A percentile compares a stretch with the other conserved stretches of the same genome.
Evolutionary conservation across 352 stramenopile species (phyloP).

Genomic region (Phytophthora pini): DNA sequence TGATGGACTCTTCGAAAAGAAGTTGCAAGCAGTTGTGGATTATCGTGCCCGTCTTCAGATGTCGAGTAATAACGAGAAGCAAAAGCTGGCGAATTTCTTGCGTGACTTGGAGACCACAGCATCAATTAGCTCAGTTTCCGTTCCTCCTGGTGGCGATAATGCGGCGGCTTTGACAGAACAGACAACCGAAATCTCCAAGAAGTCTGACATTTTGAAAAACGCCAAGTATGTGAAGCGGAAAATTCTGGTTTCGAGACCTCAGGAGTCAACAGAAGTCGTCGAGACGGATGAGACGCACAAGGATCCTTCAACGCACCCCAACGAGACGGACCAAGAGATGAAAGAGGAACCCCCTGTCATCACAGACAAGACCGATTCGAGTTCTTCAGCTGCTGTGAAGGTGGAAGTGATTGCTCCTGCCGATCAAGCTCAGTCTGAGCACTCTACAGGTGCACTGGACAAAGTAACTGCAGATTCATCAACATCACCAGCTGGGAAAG

Average conservation of each 20-base stretch:
- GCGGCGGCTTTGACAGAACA: slow-evolving; percentile 5
- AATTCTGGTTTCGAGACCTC: slow-evolving; percentile 35
- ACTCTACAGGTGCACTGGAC: background rate
- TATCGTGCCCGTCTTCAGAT: slow-evolving; percentile 77
- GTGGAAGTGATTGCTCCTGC: slow-evolving; percentile 22
- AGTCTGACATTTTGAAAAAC: slow-evolving; percentile 23
- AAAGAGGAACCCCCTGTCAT: slow-evolving; percentile 23
- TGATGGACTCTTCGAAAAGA: slow-evolving; percentile 57
- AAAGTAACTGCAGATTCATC: slow-evolving; percentile 5
- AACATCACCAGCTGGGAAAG: slow-evolving; percentile 6
- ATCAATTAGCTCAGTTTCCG: background rate
- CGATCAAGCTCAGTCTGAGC: slow-evolving; percentile 7
- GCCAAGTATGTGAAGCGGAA: slow-evolving; percentile 65
- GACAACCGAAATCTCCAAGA: slow-evolving; percentile 1
- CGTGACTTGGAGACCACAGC: slow-evolving; percentile 39
- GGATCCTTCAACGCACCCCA: slow-evolving; percentile 1
- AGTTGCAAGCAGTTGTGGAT: slow-evolving; percentile 76
- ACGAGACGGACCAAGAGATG: slow-evolving; percentile 24
- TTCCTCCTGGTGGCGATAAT: slow-evolving; percentile 4
- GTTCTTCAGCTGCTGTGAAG: slow-evolving; percentile 16
- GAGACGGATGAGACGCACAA: slow-evolving; percentile 1
- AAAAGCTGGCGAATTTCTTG: slow-evolving; percentile 57
- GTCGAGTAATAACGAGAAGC: slow-evolving; percentile 73
- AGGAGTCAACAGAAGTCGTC: background rate
- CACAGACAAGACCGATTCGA: background rate